Evolutionary conservation across 306 rosid species (phyloP).

Genomic region (Cyamopsis tetragonoloba): DNA sequence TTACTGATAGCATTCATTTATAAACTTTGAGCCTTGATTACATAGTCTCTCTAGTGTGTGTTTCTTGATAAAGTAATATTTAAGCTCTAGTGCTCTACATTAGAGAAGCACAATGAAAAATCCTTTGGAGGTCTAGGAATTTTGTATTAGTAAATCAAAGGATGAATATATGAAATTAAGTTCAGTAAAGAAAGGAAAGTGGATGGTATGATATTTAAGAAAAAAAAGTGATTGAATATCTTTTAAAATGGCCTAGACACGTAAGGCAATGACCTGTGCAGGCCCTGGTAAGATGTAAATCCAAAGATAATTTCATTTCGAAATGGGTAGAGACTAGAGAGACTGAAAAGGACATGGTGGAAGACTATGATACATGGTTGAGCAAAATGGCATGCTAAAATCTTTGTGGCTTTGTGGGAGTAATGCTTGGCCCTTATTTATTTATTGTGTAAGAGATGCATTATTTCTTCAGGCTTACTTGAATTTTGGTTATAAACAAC

Average conservation of each 20-base stretch:
- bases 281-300: neutral
- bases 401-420: neutral
- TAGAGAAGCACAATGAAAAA: neutral
- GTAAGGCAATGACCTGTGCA: neutral
- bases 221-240: neutral
- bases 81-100: neutral
- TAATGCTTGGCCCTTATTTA: slow-evolving; percentile 1
- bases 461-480: neutral
- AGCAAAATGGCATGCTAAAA: neutral
- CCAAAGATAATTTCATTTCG: neutral
- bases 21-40: neutral
- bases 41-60: neutral
- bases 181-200: neutral
- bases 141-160: neutral
- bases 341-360: neutral
- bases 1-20: neutral
- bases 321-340: neutral
- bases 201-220: neutral
- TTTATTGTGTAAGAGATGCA: neutral
- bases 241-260: neutral
- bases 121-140: neutral
- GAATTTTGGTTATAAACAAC: neutral
- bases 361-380: neutral
- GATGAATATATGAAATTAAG: neutral
- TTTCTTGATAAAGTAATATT: neutral